Conservation (phyloP, 352 stramenopile genomes). For the Phytophthora sojae region DNA sequence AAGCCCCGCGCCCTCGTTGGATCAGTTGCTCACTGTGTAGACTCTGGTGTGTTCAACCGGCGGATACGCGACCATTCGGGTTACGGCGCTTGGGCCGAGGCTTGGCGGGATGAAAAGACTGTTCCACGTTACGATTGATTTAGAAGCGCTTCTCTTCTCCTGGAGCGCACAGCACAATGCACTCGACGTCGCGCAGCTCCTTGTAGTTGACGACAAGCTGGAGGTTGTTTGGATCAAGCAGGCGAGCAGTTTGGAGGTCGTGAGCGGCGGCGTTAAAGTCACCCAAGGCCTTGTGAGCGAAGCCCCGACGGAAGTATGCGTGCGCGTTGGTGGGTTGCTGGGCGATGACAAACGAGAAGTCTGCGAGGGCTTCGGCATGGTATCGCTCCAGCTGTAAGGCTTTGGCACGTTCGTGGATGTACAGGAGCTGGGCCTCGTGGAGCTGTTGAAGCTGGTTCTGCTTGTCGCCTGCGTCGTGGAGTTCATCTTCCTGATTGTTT, state of each 20-base stretch:
- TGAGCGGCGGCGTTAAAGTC: conserved; percentile 58
- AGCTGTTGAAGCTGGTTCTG: conserved; percentile 34
- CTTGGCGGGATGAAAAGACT: no score
- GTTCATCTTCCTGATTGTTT: conserved; percentile 30
- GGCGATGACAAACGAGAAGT: conserved; percentile 77
- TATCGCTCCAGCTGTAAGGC: conserved; percentile 78
- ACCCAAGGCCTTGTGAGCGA: conserved; percentile 72
- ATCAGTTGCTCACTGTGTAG: background rate
- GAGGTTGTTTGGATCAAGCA: conserved; percentile 71
- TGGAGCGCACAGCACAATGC: conserved; percentile 70
- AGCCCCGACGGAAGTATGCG: conserved; percentile 84
- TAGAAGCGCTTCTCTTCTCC: conserved; percentile 63
- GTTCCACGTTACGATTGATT: conserved; percentile 11
- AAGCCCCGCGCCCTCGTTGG: background rate
- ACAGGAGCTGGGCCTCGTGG: conserved; percentile 38
- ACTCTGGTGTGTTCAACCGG: background rate
- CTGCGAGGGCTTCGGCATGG: conserved; percentile 70
- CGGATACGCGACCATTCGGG: conserved; percentile 37
- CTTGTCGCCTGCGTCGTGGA: conserved; percentile 18
- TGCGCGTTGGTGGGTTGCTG: conserved; percentile 85
- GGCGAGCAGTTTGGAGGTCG: conserved; percentile 79
- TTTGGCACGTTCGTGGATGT: conserved; percentile 83
- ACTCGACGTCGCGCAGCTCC: conserved; percentile 73
- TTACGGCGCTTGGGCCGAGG: no score
- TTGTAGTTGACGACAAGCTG: conserved; percentile 86